Base-by-base conservation (phyloP, 192 early-diverging fungal genomes). In the Coemansia sp. region DNA sequence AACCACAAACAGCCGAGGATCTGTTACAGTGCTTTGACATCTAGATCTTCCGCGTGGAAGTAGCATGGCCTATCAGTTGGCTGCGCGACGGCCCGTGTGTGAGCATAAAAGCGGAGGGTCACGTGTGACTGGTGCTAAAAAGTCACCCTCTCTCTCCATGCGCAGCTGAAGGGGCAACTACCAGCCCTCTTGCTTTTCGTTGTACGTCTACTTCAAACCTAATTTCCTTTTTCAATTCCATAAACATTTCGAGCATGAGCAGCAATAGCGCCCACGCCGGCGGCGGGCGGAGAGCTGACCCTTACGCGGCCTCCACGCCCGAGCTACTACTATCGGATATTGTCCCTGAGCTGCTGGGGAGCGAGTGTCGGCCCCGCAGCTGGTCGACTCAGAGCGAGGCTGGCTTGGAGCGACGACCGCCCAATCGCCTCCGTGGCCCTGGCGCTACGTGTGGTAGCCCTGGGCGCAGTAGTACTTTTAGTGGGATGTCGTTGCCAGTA, bases 311-410 rank as follows among this genome's bases (percentile, higher is more conserved):
- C 15, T 80, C 78, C 52, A 66, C 78, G 22, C 78, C 78, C 18
- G 78, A 80, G 63, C 67, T 80, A 29, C 67, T 80, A 29, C 52
- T 55, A 15, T 54, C 78, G 16, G 65, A 62, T 27, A 40, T 74
- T 54, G 43, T 79, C 12, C 61, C 72, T 27, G 67, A 67, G 51
- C 70, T 76, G 63, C 59, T 80, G 41, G 73, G 76, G 13, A 67
- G 61, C 47, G 74, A 70, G n/a, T 65, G 69, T 31, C 66, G 79
- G 36, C 74, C 79, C 6, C 79, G 79, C 22, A 81, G 79, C 68
- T 81, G 79, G 79, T 81, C 79, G 29, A 55, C 64, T 3, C 67
- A 63, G 41, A 46, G 66, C 57, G 67, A 68, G 5, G 52, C 41
- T 36, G 51, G 54, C 52, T 20, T 65, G 22, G 36, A 29, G 24